Base-by-base conservation (phyloP, 2,329 filamentous ascomycete species). In the Trichoderma hamatum region DNA sequence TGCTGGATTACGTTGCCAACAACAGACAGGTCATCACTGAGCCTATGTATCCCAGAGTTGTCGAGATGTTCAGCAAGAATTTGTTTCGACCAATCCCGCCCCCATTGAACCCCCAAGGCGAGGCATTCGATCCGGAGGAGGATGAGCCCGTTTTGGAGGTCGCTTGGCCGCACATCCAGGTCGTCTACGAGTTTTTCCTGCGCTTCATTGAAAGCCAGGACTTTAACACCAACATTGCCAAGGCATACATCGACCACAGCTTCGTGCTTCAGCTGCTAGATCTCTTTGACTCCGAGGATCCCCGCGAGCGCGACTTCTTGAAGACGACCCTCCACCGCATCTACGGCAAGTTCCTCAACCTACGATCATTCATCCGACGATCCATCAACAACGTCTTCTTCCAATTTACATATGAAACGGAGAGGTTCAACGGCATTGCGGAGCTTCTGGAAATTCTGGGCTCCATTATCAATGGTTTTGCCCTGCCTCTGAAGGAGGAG, bases 301-400 rank as follows among this genome's bases (percentile, higher is more conserved):
- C 96, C 2, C 88, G 96, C 71, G 96, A 99, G 82, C 89, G 96
- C 72, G 96, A 99, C 80, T 99, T 99, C 80, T 84, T 99, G 73
- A 99, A 99, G 85, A 99, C 96, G 0, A 99, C 96, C 0, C 85
- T 99, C 67, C 96, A 99, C 82, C 90, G 96, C 71, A 99, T 99
- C 78, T 99, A 99, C 78, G 96, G 96, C 77, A 99, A 99, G 83
- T 99, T 99, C 82, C 87, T 99, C 75, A 99, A 99, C 80, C 86
- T 99, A 72, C 91, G 96, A 70, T 98, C 96, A 34, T 99, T 97
- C 80, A 99, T 99, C 77, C 89, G 96, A 77, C 90, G 96, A 75
- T 99, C 96, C 68, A 99, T 99, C 86, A 99, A 99, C 88, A 98
- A 99, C 77, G 96, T 99, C 75, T 99, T 99, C 84, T 99, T 99